phyloP scores from a whole-genome alignment of 1,284 basidiomycete species.

The Cutaneotrichosporon mucoides region DNA sequence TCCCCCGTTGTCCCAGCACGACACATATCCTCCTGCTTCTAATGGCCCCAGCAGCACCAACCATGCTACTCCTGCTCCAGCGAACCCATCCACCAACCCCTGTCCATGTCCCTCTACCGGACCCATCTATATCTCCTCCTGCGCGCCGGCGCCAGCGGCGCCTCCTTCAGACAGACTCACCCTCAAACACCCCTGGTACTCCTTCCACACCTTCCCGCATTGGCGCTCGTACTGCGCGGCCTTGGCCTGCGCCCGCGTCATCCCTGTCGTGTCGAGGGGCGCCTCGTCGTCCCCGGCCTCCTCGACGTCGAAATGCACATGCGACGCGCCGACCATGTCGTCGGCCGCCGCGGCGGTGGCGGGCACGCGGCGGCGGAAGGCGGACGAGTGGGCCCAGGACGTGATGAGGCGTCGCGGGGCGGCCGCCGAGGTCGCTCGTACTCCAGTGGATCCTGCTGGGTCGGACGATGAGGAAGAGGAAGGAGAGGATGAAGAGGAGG shows the following conservation, averaged over 20 bases:
- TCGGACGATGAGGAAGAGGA: conserved; percentile 4
- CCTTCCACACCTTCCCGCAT: conserved; percentile 74
- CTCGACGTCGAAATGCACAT: conserved; percentile 12
- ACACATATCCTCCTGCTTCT: too few species aligned
- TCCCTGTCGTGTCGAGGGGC: conserved; percentile 37
- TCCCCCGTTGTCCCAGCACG: too few species aligned
- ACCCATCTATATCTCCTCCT: too few species aligned
- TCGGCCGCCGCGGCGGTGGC: conserved; percentile 3
- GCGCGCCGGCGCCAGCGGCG: too few species aligned
- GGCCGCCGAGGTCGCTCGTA: background rate
- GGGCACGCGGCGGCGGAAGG: conserved; percentile 21
- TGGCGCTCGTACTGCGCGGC: conserved; percentile 76
- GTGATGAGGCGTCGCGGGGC: conserved; percentile 18
- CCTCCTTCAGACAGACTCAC: conserved; percentile 46
- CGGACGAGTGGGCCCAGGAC: conserved; percentile 22
- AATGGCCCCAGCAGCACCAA: too few species aligned
- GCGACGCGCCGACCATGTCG: conserved; percentile 18
- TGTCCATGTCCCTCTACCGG: too few species aligned
- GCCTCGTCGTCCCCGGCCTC: conserved; percentile 4
- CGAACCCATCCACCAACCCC: too few species aligned
- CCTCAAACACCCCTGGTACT: conserved; percentile 75
- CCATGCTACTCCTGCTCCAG: too few species aligned
- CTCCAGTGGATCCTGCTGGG: too few species aligned
- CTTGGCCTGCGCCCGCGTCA: conserved; percentile 44
- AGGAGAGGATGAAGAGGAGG: conserved; percentile 1